Conservation (phyloP, 805 yeast genomes). For the Zygotorulaspora chibaensis region DNA sequence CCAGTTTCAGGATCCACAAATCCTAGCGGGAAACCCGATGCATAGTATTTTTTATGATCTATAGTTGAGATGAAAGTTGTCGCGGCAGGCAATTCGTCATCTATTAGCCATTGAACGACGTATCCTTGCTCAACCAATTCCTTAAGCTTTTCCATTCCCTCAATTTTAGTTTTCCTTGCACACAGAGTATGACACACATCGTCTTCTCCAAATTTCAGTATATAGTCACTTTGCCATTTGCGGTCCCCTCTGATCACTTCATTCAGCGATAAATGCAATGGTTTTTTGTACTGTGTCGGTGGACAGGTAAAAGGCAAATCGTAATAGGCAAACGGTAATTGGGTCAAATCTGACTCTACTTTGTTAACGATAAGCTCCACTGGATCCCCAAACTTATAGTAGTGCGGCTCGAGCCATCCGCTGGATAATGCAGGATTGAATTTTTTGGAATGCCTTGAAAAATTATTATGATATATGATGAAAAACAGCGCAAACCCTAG, state of each 20-base stretch:
- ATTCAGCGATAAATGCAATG: conserved; percentile 64
- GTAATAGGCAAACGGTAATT: conserved; percentile 71
- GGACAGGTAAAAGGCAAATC: conserved; percentile 81
- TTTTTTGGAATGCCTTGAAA: conserved; percentile 1
- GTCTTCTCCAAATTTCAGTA: conserved; percentile 60
- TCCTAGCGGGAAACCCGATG: conserved; percentile 85
- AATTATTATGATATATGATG: conserved; percentile 3
- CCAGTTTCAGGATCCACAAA: conserved; percentile 48
- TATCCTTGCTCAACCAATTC: conserved; percentile 64
- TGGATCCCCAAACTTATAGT: conserved; percentile 48
- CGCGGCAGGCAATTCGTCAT: conserved; percentile 76
- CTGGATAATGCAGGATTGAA: conserved; percentile 1
- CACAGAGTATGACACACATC: conserved; percentile 63
- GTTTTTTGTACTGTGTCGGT: conserved; percentile 48
- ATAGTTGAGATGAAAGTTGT: conserved; percentile 67
- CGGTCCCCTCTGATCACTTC: conserved; percentile 80
- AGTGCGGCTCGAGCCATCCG: conserved; percentile 32
- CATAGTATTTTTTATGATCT: conserved; percentile 62
- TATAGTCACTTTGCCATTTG: conserved; percentile 68
- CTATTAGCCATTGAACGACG: conserved; percentile 78
- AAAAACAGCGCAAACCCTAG: conserved; percentile 4
- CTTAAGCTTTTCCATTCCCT: conserved; percentile 52
- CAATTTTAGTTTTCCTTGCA: conserved; percentile 52
- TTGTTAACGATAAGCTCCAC: conserved; percentile 73
- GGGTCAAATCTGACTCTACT: conserved; percentile 67